Evolutionary conservation across 1,284 basidiomycete species (phyloP).

Genomic region (Rhodotorula sp.): DNA sequence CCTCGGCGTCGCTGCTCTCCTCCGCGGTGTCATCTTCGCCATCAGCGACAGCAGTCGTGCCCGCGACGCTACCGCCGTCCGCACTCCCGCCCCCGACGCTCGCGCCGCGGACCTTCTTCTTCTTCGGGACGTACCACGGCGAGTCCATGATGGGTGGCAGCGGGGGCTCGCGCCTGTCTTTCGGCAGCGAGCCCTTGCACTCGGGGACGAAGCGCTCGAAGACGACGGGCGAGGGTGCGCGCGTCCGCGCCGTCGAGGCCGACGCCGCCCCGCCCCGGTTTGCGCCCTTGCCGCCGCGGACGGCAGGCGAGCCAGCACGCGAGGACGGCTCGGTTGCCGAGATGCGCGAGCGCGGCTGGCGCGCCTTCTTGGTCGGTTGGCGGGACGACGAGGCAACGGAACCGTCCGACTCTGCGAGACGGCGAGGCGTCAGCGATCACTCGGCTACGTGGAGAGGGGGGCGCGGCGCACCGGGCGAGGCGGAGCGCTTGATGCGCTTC

Average conservation of each 20-base stretch:
- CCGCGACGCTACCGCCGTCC: neutral
- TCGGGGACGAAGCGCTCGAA: conserved; percentile 8
- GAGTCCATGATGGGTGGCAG: conserved; percentile 27
- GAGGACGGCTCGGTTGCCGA: conserved; percentile 1
- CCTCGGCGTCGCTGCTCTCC: conserved; percentile 8
- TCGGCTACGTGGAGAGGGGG: too few species aligned
- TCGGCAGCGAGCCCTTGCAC: conserved; percentile 14
- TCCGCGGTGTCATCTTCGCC: neutral
- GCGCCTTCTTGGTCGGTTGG: neutral
- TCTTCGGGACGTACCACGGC: conserved; percentile 26
- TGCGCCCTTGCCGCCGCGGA: neutral
- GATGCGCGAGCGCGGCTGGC: conserved; percentile 10
- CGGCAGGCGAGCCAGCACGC: neutral
- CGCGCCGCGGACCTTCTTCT: conserved; percentile 10
- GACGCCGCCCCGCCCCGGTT: neutral
- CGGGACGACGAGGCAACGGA: neutral
- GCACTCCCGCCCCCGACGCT: neutral
- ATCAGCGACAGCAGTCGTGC: neutral
- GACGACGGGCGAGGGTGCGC: neutral
- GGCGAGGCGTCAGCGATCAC: too few species aligned
- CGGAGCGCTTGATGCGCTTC: conserved; percentile 18
- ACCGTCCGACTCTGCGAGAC: conserved; percentile 9
- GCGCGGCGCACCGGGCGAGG: conserved; percentile 20
- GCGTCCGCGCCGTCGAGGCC: neutral
- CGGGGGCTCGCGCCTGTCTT: conserved; percentile 4